Conservation (phyloP, 2,329 filamentous ascomycete species). For the Exophiala calicioides region DNA sequence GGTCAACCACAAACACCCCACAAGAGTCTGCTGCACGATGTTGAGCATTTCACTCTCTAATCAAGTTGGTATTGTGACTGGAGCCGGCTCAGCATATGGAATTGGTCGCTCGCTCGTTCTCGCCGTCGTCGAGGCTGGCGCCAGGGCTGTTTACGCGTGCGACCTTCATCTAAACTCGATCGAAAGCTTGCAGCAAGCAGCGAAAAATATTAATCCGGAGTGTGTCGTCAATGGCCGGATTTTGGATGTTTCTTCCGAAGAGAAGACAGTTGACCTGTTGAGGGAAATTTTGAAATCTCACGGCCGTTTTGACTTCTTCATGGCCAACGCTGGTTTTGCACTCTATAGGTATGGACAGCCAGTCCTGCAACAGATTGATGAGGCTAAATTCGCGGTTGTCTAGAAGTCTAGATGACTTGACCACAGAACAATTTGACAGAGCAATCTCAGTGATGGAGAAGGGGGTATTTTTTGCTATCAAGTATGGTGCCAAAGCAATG, state of each 20-base stretch:
- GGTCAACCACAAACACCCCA: no score
- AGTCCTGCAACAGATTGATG: no score
- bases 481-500: slow-evolving; percentile 2
- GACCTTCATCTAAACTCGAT: not conserved
- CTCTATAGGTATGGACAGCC: no score
- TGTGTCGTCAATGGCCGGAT: not conserved
- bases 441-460: not conserved
- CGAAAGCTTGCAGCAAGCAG: not conserved
- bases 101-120: slow-evolving; percentile 32
- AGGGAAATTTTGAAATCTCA: not conserved
- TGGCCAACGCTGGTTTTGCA: slow-evolving; percentile 4
- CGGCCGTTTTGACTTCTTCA: slow-evolving; percentile 2
- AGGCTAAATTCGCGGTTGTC: no score
- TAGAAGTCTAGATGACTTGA: slow-evolving; percentile 2
- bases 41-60: no score
- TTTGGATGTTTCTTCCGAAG: not conserved
- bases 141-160: not conserved
- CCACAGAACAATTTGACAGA: not conserved
- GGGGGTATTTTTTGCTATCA: slow-evolving; percentile 2
- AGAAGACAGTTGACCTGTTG: not conserved
- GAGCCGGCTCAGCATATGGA: slow-evolving; percentile 32
- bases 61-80: slow-evolving; percentile 32
- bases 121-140: slow-evolving; percentile 11
- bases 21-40: no score
- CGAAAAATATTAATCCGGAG: not conserved